Evolutionary conservation across 2,329 filamentous ascomycete genomes (phyloP).

Genomic region (Sclerotinia nivalis): DNA sequence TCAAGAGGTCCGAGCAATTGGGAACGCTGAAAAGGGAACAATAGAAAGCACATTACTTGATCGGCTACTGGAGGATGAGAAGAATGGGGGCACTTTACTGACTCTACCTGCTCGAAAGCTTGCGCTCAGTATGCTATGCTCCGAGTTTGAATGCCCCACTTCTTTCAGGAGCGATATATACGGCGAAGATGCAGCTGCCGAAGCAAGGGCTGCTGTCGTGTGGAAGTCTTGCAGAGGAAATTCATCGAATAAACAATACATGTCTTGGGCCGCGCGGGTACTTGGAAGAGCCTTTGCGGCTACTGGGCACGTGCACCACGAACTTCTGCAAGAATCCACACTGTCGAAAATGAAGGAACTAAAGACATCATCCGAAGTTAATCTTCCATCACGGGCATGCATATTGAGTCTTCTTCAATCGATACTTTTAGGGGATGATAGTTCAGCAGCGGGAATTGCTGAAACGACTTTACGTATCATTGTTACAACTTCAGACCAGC

Average conservation of each 20-base stretch:
- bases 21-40: conserved; percentile 67
- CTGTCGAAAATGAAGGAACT: conserved; percentile 49
- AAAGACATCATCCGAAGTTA: conserved; percentile 34
- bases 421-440: conserved; percentile 59
- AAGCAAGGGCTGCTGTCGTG: conserved; percentile 63
- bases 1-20: conserved; percentile 63
- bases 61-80: conserved; percentile 76
- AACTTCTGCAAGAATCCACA: conserved; percentile 60
- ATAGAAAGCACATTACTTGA: conserved; percentile 78
- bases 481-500: conserved; percentile 47
- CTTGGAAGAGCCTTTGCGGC: conserved; percentile 82
- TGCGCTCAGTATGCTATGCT: conserved; percentile 72
- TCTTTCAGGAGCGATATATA: conserved; percentile 66
- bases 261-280: conserved; percentile 82
- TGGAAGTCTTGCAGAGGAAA: conserved; percentile 74
- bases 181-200: conserved; percentile 63
- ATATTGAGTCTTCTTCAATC: conserved; percentile 63
- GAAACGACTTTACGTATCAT: conserved; percentile 60
- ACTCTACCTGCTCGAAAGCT: conserved; percentile 68
- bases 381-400: conserved; percentile 61
- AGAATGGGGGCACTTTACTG: conserved; percentile 62
- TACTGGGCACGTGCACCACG: conserved; percentile 65
- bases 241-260: conserved; percentile 65
- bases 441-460: conserved; percentile 57
- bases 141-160: conserved; percentile 65